A percentile compares a stretch with the other conserved stretches of the same genome.
Conservation (phyloP, 495 filamentous ascomycete genomes). For the Penicillium mononematosum region DNA sequence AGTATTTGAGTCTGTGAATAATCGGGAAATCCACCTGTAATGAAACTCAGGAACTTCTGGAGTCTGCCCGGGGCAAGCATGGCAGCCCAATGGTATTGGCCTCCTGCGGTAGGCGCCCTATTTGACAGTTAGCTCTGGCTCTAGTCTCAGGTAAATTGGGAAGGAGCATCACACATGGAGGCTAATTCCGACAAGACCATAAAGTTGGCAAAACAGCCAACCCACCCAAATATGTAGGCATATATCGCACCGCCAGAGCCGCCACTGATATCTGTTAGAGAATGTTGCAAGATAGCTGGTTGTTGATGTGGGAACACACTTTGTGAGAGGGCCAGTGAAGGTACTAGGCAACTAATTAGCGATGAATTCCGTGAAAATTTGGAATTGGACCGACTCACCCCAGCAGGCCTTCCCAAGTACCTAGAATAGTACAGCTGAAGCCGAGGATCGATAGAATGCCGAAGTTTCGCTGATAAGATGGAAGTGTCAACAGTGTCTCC, state of each 20-base stretch:
- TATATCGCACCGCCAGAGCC: constrained; percentile 52
- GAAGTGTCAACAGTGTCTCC: constrained; percentile 6
- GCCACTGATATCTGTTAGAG: constrained; percentile 28
- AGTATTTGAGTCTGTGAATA: constrained; percentile 3
- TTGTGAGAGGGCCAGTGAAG: constrained; percentile 22
- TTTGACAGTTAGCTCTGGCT: background rate
- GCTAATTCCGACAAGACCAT: constrained; percentile 46
- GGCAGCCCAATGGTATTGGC: constrained; percentile 49
- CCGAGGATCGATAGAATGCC: constrained; percentile 38
- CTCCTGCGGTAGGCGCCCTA: constrained; percentile 40
- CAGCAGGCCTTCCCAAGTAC: constrained; percentile 40
- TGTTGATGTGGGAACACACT: constrained; percentile 14
- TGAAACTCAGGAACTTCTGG: constrained; percentile 42
- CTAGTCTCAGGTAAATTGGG: background rate
- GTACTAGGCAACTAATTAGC: constrained; percentile 15
- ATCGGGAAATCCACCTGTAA: constrained; percentile 28
- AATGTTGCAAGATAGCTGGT: constrained; percentile 1
- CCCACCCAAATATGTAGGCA: constrained; percentile 50
- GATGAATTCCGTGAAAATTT: constrained; percentile 4
- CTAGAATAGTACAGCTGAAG: constrained; percentile 38
- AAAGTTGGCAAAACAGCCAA: constrained; percentile 43
- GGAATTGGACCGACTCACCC: constrained; percentile 20
- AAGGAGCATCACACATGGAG: constrained; percentile 33
- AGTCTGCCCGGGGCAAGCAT: constrained; percentile 39
- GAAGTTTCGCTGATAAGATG: constrained; percentile 25